Evolutionary conservation across 768 basidiomycete genomes (phyloP).

Genomic region (Tricholoma sp.): DNA sequence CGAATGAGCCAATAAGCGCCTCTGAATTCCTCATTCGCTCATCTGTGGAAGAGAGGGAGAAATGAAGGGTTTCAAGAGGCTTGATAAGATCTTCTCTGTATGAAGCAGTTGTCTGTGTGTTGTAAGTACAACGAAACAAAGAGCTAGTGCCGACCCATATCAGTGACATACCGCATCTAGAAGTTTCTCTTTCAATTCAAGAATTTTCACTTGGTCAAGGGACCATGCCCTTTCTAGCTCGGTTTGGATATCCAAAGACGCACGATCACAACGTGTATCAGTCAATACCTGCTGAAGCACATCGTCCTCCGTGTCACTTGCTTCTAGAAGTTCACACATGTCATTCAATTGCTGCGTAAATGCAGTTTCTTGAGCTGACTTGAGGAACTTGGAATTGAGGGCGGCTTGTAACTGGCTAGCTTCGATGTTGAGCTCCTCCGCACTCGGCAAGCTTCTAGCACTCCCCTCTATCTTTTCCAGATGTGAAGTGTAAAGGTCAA

Average conservation of each 20-base stretch:
- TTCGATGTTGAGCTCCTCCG: not conserved
- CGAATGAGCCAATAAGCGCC: slow-evolving; percentile 26
- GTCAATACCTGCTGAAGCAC: not conserved
- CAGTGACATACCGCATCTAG: slow-evolving; percentile 20
- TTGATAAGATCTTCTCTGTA: slow-evolving; percentile 18
- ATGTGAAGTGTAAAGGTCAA: slow-evolving; percentile 1
- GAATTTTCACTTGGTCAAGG: slow-evolving; percentile 22
- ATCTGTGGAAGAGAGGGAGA: slow-evolving; percentile 11
- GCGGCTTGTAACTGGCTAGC: slow-evolving; percentile 1
- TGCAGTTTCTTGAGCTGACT: not conserved
- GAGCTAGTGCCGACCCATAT: too few species aligned
- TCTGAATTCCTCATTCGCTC: slow-evolving; percentile 21
- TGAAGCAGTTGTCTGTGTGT: slow-evolving; percentile 13
- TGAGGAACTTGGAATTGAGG: not conserved
- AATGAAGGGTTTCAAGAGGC: slow-evolving; percentile 19
- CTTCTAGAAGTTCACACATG: slow-evolving; percentile 1
- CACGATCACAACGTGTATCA: not conserved
- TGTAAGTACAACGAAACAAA: not conserved
- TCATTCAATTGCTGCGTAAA: not conserved
- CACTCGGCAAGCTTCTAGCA: not conserved
- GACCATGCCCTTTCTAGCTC: slow-evolving; percentile 27
- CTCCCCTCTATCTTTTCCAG: not conserved
- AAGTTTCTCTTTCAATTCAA: slow-evolving; percentile 16
- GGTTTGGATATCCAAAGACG: slow-evolving; percentile 14
- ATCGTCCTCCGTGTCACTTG: not conserved